These are phyloP conservation scores for Termitomyces sp. DNA, from an alignment of 1,284 basidiomycete genomes.

Conservation along the genomic window DNA sequence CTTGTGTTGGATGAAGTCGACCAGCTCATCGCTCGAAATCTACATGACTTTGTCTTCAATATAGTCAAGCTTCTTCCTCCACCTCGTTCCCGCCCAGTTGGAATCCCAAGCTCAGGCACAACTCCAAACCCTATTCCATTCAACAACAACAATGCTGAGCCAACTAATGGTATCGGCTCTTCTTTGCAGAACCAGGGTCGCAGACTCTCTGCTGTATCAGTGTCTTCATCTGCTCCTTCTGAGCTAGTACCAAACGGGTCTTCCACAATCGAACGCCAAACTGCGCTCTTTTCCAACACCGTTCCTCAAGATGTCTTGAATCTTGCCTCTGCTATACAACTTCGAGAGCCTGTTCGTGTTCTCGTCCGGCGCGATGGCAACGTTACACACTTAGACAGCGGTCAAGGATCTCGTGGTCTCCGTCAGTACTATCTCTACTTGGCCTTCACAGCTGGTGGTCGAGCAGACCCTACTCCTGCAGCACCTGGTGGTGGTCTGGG, in stretches of 20 bases:
- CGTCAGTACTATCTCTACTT: slow-evolving; percentile 92
- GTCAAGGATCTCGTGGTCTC: slow-evolving; percentile 74
- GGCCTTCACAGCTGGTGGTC: slow-evolving; percentile 81
- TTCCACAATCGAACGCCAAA: slow-evolving; percentile 75
- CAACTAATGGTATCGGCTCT: slow-evolving; percentile 36
- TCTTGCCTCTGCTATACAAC: slow-evolving; percentile 81
- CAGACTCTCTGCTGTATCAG: slow-evolving; percentile 51
- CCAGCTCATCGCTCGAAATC: slow-evolving; percentile 92
- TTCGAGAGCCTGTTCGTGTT: slow-evolving; percentile 92
- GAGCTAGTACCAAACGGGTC: slow-evolving; percentile 31
- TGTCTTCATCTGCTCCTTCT: slow-evolving; percentile 37
- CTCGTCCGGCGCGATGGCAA: slow-evolving; percentile 94
- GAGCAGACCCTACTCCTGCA: slow-evolving; percentile 54
- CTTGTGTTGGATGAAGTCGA: slow-evolving; percentile 97
- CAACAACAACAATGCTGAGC: slow-evolving; percentile 48
- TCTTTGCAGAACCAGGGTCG: slow-evolving; percentile 52
- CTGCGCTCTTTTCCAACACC: slow-evolving; percentile 92
- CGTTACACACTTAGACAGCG: slow-evolving; percentile 65
- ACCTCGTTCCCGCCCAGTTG: slow-evolving; percentile 65
- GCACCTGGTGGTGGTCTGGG: slow-evolving; percentile 66
- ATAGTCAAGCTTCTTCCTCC: slow-evolving; percentile 88
- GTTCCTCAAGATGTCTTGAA: slow-evolving; percentile 93
- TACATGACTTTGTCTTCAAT: slow-evolving; percentile 92
- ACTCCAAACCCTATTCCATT: slow-evolving; percentile 20
- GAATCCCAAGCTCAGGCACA: slow-evolving; percentile 36